A percentile compares a stretch with the other conserved stretches of the same genome.
Evolutionary conservation across 164 flowering plant genomes (phyloP).

Genomic region (Annona cherimola): DNA sequence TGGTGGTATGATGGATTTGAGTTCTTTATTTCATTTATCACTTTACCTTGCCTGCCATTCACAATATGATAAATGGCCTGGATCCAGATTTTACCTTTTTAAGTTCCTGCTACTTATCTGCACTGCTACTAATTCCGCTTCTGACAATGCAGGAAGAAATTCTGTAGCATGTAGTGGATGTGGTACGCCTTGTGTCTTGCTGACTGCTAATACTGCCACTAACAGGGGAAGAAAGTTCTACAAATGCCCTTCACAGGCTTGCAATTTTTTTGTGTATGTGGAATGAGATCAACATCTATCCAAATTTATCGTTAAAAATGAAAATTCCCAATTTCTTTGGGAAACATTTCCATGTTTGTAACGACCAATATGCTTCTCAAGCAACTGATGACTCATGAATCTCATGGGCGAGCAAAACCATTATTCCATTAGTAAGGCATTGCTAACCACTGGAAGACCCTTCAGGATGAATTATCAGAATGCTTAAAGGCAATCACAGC

Average conservation of each 20-base stretch:
- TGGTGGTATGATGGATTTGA: conserved; percentile 29
- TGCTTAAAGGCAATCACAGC: too few species aligned
- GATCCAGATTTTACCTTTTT: background rate
- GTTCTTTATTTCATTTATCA: background rate
- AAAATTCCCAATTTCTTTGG: too few species aligned
- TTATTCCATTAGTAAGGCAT: too few species aligned
- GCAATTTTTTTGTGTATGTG: conserved; percentile 85
- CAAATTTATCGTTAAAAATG: too few species aligned
- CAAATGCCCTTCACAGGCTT: conserved; percentile 66
- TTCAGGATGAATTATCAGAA: too few species aligned
- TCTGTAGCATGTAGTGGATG: conserved; percentile 62
- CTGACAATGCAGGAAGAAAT: conserved; percentile 49
- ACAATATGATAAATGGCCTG: background rate
- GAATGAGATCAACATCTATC: background rate
- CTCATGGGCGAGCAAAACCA: too few species aligned
- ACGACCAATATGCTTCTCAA: too few species aligned
- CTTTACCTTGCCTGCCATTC: background rate
- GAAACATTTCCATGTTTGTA: too few species aligned
- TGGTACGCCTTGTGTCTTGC: conserved; percentile 54
- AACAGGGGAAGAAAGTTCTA: conserved; percentile 92
- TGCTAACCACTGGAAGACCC: too few species aligned
- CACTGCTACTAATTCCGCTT: conserved; percentile 1
- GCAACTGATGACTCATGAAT: too few species aligned
- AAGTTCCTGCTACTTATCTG: background rate
- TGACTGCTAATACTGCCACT: conserved; percentile 79